A percentile compares a stretch with the other conserved stretches of the same genome.
Conservation (phyloP, 495 filamentous ascomycete species). For the Penicillium fimorum region DNA sequence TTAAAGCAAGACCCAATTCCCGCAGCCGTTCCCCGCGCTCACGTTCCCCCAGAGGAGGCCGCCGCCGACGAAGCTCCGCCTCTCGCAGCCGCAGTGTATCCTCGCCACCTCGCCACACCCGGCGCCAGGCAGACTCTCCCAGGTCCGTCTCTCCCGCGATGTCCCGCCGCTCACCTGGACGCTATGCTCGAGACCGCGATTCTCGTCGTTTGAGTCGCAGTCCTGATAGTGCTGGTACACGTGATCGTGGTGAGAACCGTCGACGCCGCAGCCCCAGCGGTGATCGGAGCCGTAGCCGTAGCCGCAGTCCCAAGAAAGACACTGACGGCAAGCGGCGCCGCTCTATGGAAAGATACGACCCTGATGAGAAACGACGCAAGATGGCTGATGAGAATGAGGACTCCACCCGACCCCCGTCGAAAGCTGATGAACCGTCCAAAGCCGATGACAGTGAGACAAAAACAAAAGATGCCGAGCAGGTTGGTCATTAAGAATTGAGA, state of each 20-base stretch:
- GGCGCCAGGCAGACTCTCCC: constrained; percentile 28
- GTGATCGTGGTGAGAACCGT: constrained; percentile 23
- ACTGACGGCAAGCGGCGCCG: constrained; percentile 44
- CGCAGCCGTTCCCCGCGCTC: constrained; percentile 57
- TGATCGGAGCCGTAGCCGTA: constrained; percentile 31
- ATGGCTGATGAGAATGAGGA: constrained; percentile 59
- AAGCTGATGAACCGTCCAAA: constrained; percentile 17
- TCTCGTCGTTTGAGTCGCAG: constrained; percentile 44
- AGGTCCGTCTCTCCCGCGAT: constrained; percentile 11
- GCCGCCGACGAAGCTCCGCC: constrained; percentile 40
- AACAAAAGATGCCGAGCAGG: constrained; percentile 41
- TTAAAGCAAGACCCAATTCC: constrained; percentile 50
- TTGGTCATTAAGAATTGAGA: constrained; percentile 42
- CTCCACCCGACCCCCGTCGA: constrained; percentile 40
- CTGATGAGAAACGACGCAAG: constrained; percentile 50
- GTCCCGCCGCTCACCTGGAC: constrained; percentile 29
- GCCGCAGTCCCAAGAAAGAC: constrained; percentile 41
- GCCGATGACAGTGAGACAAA: constrained; percentile 26
- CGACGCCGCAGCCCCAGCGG: constrained; percentile 27
- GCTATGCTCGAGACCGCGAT: constrained; percentile 22
- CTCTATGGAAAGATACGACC: constrained; percentile 52
- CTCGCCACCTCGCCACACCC: constrained; percentile 29
- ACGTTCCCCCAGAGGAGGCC: constrained; percentile 59
- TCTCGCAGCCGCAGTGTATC: constrained; percentile 47
- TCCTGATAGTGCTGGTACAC: constrained; percentile 38